Evolutionary conservation across 2,329 filamentous ascomycete species (phyloP), one percentile per base, ranked within the genome.

Genomic region (Xylaria sp.): DNA sequence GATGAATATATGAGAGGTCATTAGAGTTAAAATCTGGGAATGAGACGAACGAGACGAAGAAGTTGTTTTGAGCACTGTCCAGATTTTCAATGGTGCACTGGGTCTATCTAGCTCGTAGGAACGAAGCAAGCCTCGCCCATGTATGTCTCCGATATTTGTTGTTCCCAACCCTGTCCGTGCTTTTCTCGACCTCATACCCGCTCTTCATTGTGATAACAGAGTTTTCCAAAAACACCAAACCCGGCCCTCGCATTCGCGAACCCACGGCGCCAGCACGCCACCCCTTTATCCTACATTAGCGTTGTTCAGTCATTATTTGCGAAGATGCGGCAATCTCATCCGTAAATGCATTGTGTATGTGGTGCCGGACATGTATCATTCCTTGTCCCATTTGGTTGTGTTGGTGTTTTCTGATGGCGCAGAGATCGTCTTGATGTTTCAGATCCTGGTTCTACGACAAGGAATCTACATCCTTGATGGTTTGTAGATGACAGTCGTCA

Each of bases 401-500:
- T 6, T n/a, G 20, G 4, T 36, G 20, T n/a, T 11, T 46, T 44
- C 26, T 42, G 26, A 33, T 36, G 20, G 46, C 42, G 4, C 28
- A 48, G 40, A 44, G 26, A n/a, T 23, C 23, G 59, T 53, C 10
- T 42, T 10, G 31, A 51, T 36, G 26, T 53, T 17, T 20, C 33
- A 44, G 54, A 42, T 40, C 33, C 23, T 57, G 1, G n/a, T 65
- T 67, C 17, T 72, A 48, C 49, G 9, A 26, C 42, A 44, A 58
- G 6, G 7, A 33, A 51, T 74, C 65, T 78, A 80, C 42, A 87
- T 83, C 71, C 88, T 86, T n/a, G 94, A 93, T 20, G 93, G 94
- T 84, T 97, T 98, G 83, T 98, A 98, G 84, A 98, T 91, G 78
- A 98, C 97, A 2, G 94, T 97, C 4, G 95, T 98, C 42, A 98